Evolutionary conservation across 768 basidiomycete genomes (phyloP), one percentile per base, ranked within the genome.

Genomic region (Xerocomellus chrysenteron): DNA sequence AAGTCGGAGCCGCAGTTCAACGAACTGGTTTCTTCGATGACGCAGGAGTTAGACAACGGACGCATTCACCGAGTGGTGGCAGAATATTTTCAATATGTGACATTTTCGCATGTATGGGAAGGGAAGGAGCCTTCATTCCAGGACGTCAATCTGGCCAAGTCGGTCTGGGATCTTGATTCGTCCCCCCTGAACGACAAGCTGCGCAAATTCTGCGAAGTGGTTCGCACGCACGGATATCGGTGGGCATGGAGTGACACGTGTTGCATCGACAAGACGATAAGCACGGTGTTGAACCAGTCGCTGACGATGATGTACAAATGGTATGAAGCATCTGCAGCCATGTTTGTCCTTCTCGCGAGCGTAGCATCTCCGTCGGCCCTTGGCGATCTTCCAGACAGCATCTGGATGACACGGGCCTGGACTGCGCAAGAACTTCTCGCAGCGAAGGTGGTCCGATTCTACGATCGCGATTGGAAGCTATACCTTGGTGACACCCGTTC

Each of bases 391-490:
- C 19, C 26, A 5, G 5, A 7, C 12, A 56, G 50, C 35, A 0
- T 4, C 1, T 63, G 61, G 61, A 53, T 59, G 62, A 56, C 41
- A 6, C 57, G 61, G 2, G 61, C 49, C 2, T 63, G 62, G 62
- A 63, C 62, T 1, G n/a, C 47, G 4, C 64, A 57, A 40, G 63
- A 64, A n/a, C 52, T 64, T 42, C 62, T 64, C 17, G 54, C 50
- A 13, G 17, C 57, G 0, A 53, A 47, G 12, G 33, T 59, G 19
- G 37, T 59, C 37, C n/a, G 61, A 8, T 63, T 63, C 33, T 63
- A 53, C 5, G 45, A 50, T 5, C 13, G 50, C 5, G 17, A 55
- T 0, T 63, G 62, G 62, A 41, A 55, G 24, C 57, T 49, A 2
- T 63, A 58, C 21, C 61, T 52, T 7, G 45, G 40, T 0, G 61